A percentile compares a stretch with the other conserved stretches of the same genome.
Conservation (phyloP, 1,284 basidiomycete genomes). For the Cutaneotrichosporon curvatum region DNA sequence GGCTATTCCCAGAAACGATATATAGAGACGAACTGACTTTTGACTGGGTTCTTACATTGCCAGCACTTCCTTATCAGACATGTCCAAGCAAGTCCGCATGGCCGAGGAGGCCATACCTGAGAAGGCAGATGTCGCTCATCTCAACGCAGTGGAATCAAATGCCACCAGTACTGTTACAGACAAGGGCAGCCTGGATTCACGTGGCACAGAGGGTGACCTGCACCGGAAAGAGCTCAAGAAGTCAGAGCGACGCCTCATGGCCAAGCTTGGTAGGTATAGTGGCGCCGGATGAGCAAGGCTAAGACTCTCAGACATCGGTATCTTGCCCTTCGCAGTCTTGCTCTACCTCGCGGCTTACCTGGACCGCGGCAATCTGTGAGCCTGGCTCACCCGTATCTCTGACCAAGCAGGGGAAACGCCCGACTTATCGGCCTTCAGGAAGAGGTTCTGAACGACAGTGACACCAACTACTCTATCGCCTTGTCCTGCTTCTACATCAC, state of each 20-base stretch:
- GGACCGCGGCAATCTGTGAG: conserved; percentile 44
- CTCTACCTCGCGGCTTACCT: conserved; percentile 49
- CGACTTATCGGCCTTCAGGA: conserved; percentile 40
- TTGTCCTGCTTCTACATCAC: conserved; percentile 31
- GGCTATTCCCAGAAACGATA: too few species aligned
- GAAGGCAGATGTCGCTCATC: too few species aligned
- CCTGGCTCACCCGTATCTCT: conserved; percentile 43
- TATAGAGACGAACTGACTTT: too few species aligned
- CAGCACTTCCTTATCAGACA: too few species aligned
- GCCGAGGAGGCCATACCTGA: too few species aligned
- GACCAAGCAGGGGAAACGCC: conserved; percentile 34
- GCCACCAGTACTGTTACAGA: conserved; percentile 25
- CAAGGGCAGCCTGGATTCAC: conserved; percentile 31
- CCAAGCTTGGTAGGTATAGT: conserved; percentile 52
- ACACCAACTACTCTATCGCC: conserved; percentile 32
- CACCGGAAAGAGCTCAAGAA: conserved; percentile 22
- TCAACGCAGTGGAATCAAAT: too few species aligned
- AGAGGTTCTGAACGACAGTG: conserved; percentile 29
- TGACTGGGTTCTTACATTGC: too few species aligned
- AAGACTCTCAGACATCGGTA: conserved; percentile 31
- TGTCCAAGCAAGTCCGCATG: too few species aligned
- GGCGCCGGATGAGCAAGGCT: not conserved
- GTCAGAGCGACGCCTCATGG: conserved; percentile 54
- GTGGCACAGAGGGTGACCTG: conserved; percentile 26
- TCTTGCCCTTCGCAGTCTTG: conserved; percentile 46